phyloP scores from a whole-genome alignment of 495 filamentous ascomycete species.

The Pseudomonodictys pantanalensis region DNA sequence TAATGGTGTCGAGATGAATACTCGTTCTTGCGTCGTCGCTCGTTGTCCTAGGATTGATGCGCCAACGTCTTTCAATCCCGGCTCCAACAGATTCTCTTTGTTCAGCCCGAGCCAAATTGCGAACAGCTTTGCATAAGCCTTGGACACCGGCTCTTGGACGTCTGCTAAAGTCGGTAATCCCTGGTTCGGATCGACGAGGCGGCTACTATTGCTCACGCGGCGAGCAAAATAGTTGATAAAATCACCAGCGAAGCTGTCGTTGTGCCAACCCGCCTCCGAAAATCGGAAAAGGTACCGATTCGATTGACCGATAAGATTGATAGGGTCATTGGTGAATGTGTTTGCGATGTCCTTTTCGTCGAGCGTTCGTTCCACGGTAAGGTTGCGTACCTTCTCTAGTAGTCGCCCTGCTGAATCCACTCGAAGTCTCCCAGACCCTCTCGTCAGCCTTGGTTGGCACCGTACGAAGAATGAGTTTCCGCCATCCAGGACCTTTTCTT shows the following conservation, averaged over 20 bases:
- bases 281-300: conserved; percentile 3
- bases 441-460: conserved; percentile 33
- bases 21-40: conserved; percentile 28
- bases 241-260: conserved; percentile 39
- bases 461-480: conserved; percentile 33
- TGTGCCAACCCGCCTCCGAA: conserved; percentile 36
- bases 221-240: conserved; percentile 42
- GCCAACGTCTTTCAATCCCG: not conserved
- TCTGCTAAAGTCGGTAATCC: conserved; percentile 32
- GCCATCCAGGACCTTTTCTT: not conserved
- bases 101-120: conserved; percentile 40
- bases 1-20: conserved; percentile 43
- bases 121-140: conserved; percentile 39
- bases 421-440: not conserved
- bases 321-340: conserved; percentile 4
- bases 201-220: conserved; percentile 16
- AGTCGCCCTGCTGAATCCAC: conserved; percentile 2
- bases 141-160: conserved; percentile 22
- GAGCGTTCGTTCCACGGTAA: no score
- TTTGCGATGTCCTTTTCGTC: not conserved
- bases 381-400: not conserved
- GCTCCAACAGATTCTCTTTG: conserved; percentile 30
- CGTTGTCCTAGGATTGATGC: not conserved
- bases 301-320: conserved; percentile 1
- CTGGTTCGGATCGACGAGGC: conserved; percentile 37